Evolutionary conservation across 2,329 filamentous ascomycete genomes (phyloP), one percentile per base, ranked within the genome.

Genomic region (Microdochium nivale): DNA sequence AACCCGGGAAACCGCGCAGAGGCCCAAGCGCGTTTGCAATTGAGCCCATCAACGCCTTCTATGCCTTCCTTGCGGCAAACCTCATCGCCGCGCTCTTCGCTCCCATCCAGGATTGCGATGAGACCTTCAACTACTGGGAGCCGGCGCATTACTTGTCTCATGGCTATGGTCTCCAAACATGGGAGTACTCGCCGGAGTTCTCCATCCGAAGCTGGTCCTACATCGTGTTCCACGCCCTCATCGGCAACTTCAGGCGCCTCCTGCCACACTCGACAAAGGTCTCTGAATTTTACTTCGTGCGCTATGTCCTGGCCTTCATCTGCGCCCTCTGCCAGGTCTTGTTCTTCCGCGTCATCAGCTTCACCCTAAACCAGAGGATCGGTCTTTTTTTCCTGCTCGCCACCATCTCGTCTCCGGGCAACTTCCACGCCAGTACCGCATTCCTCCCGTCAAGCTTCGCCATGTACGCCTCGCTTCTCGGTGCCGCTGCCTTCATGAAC

Each of bases 71-170:
- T 47, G 73, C 75, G 27, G 84, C 87, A 57, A 90, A 90, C 64
- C 58, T 87, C 19, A 61, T 92, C 23, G 88, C 92, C 7, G 94
- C 92, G 11, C 63, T 87, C 30, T 92, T 86, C 66, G 85, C 90
- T 2, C 94, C 94, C 0, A 96, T 99, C 58, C 91, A 96, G 67
- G 94, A 99, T 69, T 99, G 94, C 66, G 94, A 99, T 62, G 94
- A 99, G 73, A 92, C 92, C 11, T 99, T 95, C 79, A 99, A 99
- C 68, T 99, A 96, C 75, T 99, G 92, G 90, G 94, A 99, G 63
- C 92, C 94, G 0, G 84, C 91, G 0, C 94, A 99, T 69, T 99
- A 96, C 69, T 79, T 99, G 25, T 87, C 84, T 53, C 90, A 96
- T 73, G 88, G 89, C 60, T 92, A 95, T 64, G 94, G 92, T 37